Conservation (phyloP, 305 asterid genomes). For the Plantago coronopus region DNA sequence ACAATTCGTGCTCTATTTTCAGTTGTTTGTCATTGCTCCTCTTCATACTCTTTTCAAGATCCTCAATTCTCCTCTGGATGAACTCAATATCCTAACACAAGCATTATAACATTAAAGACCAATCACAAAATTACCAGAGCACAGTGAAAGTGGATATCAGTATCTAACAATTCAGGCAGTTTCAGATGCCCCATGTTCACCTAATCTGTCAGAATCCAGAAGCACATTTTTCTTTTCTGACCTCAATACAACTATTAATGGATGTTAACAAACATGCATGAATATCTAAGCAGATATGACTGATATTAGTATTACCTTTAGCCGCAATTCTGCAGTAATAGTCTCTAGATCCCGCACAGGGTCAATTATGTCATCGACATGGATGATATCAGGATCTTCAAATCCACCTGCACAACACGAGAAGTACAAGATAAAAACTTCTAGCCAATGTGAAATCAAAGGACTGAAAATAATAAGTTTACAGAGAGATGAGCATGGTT, state of each 20-base stretch:
- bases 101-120: conserved; percentile 20
- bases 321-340: conserved; percentile 77
- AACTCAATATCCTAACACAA: conserved; percentile 77
- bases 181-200: too few species aligned
- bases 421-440: conserved; percentile 2
- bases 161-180: conserved; percentile 13
- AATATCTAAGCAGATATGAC: neutral
- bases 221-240: neutral
- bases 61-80: conserved; percentile 81
- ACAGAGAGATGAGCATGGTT: neutral
- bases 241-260: neutral
- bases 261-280: neutral
- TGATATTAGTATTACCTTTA: conserved; percentile 53
- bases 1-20: conserved; percentile 83
- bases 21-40: conserved; percentile 98
- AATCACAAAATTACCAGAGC: conserved; percentile 11
- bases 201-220: neutral
- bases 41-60: conserved; percentile 98
- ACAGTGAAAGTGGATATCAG: conserved; percentile 18
- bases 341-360: conserved; percentile 95
- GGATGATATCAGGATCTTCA: conserved; percentile 94
- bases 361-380: conserved; percentile 87
- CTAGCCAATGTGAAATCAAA: too few species aligned
- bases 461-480: too few species aligned
- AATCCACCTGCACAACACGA: conserved; percentile 61